phyloP scores from a whole-genome alignment of 169 alveolate genomes.

The Eimeria sp. region DNA sequence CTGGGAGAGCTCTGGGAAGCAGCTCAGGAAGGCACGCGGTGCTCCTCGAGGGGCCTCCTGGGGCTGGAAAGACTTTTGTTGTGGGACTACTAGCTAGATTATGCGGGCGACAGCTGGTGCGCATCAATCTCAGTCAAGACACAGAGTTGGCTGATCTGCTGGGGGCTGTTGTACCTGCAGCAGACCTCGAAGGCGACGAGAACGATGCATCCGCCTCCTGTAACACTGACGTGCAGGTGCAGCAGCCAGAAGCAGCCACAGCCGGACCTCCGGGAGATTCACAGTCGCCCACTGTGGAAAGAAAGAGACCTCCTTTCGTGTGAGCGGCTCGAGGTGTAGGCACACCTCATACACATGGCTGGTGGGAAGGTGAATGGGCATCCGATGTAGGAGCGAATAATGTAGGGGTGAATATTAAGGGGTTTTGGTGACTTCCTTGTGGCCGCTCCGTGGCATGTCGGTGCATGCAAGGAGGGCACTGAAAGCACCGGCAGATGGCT shows the following conservation, averaged over 20 bases:
- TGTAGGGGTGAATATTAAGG: neutral
- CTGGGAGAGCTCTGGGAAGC: conserved; percentile 1
- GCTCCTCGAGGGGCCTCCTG: conserved; percentile 99
- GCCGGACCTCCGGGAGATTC: neutral
- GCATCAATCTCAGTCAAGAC: conserved; percentile 97
- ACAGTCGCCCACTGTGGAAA: neutral
- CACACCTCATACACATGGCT: neutral
- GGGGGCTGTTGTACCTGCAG: conserved; percentile 95
- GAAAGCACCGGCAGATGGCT: neutral
- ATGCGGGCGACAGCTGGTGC: conserved; percentile 92
- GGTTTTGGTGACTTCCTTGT: neutral
- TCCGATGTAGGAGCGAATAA: neutral
- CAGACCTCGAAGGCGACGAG: conserved; percentile 44
- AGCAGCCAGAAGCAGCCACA: neutral
- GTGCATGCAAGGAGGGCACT: neutral
- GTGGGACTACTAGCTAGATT: conserved; percentile 95
- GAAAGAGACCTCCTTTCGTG: conserved; percentile 10
- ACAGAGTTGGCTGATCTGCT: conserved; percentile 95
- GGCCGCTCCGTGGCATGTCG: neutral
- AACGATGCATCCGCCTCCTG: neutral
- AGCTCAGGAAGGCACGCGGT: conserved; percentile 92
- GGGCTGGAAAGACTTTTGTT: conserved; percentile 99
- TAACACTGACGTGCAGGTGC: neutral
- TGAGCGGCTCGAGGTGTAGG: neutral
- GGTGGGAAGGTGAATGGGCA: neutral